phyloP scores from a whole-genome alignment of 2,329 filamentous ascomycete genomes.

The Ophioceras dolichostomum region DNA sequence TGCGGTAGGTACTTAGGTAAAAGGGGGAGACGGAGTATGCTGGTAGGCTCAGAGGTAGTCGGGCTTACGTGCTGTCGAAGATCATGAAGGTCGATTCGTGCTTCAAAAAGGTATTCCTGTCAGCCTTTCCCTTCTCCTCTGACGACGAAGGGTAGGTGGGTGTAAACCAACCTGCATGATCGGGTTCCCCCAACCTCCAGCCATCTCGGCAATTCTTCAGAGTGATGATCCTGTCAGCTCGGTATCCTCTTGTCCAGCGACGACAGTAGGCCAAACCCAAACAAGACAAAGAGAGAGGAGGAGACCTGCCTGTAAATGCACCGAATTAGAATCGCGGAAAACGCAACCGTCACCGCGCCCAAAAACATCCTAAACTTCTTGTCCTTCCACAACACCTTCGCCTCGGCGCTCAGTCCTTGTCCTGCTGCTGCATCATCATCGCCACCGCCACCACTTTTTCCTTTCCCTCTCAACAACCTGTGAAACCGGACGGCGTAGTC shows the following conservation, averaged over 20 bases:
- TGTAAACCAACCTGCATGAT: conserved; percentile 57
- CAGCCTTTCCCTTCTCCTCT: too few relatives aligned
- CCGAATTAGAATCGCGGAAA: conserved; percentile 30
- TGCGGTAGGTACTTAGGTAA: background rate
- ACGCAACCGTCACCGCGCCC: conserved; percentile 31
- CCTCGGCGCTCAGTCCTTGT: too few relatives aligned
- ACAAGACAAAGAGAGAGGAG: background rate
- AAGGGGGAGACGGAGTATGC: too few relatives aligned
- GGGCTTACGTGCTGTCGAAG: conserved; percentile 40
- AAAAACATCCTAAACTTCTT: conserved; percentile 28
- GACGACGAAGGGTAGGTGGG: conserved; percentile 46
- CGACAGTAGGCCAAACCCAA: background rate
- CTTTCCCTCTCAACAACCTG: conserved; percentile 6
- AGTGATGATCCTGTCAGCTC: background rate
- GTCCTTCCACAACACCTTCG: conserved; percentile 27
- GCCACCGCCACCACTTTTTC: background rate
- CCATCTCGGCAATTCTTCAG: conserved; percentile 52
- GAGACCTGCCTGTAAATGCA: conserved; percentile 39
- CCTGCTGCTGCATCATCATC: conserved; percentile 21
- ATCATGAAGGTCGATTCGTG: conserved; percentile 27
- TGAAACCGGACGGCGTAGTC: conserved; percentile 33
- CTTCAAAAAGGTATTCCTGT: too few relatives aligned
- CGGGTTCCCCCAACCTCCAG: conserved; percentile 48
- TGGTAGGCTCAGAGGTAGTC: too few relatives aligned
- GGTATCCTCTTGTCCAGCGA: background rate